phyloP scores from a whole-genome alignment of 805 yeast genomes.

The Hermanozyma aechmeae region DNA sequence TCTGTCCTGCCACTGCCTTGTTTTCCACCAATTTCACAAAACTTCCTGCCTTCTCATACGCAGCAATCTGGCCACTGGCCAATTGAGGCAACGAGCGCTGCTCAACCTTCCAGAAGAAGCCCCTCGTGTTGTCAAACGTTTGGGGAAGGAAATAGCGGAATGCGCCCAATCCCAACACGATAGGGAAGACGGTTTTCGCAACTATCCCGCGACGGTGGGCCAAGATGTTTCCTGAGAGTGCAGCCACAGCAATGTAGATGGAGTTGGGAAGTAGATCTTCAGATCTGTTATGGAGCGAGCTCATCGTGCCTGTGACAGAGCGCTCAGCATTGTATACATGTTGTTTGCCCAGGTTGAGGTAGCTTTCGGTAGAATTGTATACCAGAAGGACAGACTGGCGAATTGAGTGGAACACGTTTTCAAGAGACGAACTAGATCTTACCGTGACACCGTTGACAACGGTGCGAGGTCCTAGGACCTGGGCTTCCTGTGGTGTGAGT shows the following conservation, averaged over 20 bases:
- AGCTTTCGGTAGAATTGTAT: constrained; percentile 15
- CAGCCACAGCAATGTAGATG: constrained; percentile 59
- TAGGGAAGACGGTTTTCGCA: constrained; percentile 47
- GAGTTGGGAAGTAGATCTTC: constrained; percentile 70
- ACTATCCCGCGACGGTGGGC: constrained; percentile 59
- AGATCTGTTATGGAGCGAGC: constrained; percentile 50
- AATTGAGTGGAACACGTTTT: constrained; percentile 35
- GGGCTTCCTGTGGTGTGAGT: constrained; percentile 32
- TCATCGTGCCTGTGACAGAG: constrained; percentile 50
- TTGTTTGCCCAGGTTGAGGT: constrained; percentile 38
- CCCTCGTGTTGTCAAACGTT: constrained; percentile 55
- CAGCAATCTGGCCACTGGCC: constrained; percentile 50
- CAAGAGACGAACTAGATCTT: constrained; percentile 42
- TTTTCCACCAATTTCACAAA: constrained; percentile 36
- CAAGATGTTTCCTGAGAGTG: constrained; percentile 61
- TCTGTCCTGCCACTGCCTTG: constrained; percentile 29
- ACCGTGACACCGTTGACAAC: constrained; percentile 48
- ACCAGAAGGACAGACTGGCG: constrained; percentile 35
- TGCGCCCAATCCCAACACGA: constrained; percentile 51
- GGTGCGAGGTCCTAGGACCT: constrained; percentile 36
- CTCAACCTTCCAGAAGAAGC: constrained; percentile 54
- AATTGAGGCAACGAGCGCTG: constrained; percentile 50
- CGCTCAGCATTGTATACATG: constrained; percentile 53
- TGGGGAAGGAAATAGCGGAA: constrained; percentile 65
- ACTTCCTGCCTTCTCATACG: constrained; percentile 34